Evolutionary conservation across 2,329 filamentous ascomycete species (phyloP).

Genomic region (Penicillium digitatum): DNA sequence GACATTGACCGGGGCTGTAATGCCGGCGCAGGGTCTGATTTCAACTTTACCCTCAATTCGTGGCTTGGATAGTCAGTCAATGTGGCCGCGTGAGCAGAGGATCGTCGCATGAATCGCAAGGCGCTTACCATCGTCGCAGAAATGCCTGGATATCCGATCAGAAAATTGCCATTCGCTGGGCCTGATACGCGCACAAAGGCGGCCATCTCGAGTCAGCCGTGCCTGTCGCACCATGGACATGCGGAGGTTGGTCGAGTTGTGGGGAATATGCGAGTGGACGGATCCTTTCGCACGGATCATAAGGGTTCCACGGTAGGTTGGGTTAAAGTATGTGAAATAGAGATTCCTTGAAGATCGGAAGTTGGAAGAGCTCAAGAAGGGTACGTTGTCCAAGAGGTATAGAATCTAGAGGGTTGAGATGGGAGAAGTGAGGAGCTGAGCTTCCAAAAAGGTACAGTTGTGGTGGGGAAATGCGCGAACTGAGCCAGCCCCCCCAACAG

Average conservation of each 20-base stretch:
- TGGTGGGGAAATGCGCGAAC: slow-evolving; percentile 8
- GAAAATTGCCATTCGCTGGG: slow-evolving; percentile 92
- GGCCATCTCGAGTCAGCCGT: slow-evolving; percentile 52
- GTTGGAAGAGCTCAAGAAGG: background rate
- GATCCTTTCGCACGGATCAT: slow-evolving; percentile 27
- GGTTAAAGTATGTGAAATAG: background rate
- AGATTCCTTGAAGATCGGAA: background rate
- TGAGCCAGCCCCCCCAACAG: background rate
- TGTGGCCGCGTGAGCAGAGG: background rate
- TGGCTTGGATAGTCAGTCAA: slow-evolving; percentile 55
- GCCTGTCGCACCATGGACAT: slow-evolving; percentile 41
- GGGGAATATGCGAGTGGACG: slow-evolving; percentile 27
- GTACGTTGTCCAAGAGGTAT: background rate
- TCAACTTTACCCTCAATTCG: slow-evolving; percentile 98
- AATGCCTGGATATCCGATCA: slow-evolving; percentile 96
- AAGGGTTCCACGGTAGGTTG: slow-evolving; percentile 12
- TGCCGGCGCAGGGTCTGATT: slow-evolving; percentile 79
- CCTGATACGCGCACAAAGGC: slow-evolving; percentile 94
- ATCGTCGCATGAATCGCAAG: slow-evolving; percentile 6
- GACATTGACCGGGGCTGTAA: slow-evolving; percentile 82
- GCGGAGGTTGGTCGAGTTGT: slow-evolving; percentile 28
- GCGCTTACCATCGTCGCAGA: slow-evolving; percentile 86
- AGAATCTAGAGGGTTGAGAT: background rate
- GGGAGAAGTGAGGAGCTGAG: slow-evolving; percentile 8
- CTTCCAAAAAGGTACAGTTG: background rate